Evolutionary conservation across 2,329 filamentous ascomycete species (phyloP).

Genomic region (Colletotrichum karsti): DNA sequence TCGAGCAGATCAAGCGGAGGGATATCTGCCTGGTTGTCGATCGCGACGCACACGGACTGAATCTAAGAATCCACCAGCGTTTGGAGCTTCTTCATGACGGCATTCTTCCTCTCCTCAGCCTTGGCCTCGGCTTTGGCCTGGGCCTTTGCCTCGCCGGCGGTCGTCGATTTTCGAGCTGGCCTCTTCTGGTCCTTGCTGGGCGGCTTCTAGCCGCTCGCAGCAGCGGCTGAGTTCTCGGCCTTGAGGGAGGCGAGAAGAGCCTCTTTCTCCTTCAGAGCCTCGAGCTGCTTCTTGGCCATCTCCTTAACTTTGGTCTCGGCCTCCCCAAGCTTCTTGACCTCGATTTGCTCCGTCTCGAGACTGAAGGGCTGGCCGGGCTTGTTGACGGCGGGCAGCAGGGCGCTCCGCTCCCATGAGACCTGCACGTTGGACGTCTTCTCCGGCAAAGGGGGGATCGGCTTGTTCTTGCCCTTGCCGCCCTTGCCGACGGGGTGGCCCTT

Average conservation of each 20-base stretch:
- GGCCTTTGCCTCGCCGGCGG: not conserved
- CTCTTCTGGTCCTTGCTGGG: not conserved
- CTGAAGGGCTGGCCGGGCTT: conserved; percentile 78
- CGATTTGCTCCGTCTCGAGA: conserved; percentile 72
- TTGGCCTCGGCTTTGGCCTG: not conserved
- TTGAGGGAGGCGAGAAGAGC: conserved; percentile 68
- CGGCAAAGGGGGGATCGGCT: conserved; percentile 41
- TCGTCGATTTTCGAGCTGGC: not conserved
- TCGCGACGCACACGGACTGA: not conserved
- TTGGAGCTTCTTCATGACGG: not conserved
- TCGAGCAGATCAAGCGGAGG: not conserved
- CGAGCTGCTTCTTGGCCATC: conserved; percentile 66
- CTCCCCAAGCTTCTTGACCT: conserved; percentile 68
- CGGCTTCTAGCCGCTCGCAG: conserved; percentile 32
- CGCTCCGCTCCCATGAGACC: conserved; percentile 68
- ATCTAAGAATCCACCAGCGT: not conserved
- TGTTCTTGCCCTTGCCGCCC: conserved; percentile 66
- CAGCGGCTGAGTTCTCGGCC: conserved; percentile 61
- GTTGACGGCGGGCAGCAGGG: conserved; percentile 76
- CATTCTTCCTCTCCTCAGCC: not conserved
- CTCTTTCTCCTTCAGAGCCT: conserved; percentile 72
- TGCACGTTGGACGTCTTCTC: conserved; percentile 40
- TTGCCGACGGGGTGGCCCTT: conserved; percentile 48
- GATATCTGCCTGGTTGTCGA: not conserved
- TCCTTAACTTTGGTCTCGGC: conserved; percentile 71